These are phyloP conservation scores for Penicillium sp. DNA, from an alignment of 2,329 filamentous ascomycete species.

Conservation along the genomic window DNA sequence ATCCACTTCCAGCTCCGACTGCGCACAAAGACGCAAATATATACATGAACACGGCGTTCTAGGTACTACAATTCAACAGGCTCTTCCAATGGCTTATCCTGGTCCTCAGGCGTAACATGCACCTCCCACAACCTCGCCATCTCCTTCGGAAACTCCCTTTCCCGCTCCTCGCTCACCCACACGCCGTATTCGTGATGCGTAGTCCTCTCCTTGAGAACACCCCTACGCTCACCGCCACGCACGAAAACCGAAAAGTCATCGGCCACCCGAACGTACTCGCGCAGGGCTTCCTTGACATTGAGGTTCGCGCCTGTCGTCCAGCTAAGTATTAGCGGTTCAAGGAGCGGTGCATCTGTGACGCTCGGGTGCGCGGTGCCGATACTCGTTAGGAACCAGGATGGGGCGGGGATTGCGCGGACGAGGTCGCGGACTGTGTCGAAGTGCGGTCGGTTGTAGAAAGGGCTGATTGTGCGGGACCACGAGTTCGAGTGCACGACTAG, in stretches of 20 bases:
- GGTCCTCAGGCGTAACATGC: conserved; percentile 9
- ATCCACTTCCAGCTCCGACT: too few species aligned
- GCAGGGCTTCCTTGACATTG: conserved; percentile 2
- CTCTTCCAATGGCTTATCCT: not conserved
- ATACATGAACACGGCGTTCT: too few species aligned
- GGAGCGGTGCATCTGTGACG: conserved; percentile 8
- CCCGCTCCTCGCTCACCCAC: conserved; percentile 8
- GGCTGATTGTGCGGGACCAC: conserved; percentile 11
- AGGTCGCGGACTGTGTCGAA: conserved; percentile 13
- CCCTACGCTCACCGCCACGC: not conserved
- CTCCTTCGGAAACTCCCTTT: conserved; percentile 9
- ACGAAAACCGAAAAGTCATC: conserved; percentile 7
- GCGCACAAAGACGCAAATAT: too few species aligned
- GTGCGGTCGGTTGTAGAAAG: conserved; percentile 12
- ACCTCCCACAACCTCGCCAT: conserved; percentile 8
- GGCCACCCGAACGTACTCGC: conserved; percentile 5
- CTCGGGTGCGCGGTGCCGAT: conserved; percentile 13
- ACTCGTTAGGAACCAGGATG: conserved; percentile 12
- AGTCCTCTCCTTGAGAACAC: conserved; percentile 5
- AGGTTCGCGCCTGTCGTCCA: conserved; percentile 6
- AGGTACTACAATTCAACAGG: not conserved
- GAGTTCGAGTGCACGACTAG: conserved; percentile 16
- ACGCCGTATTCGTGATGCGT: conserved; percentile 2
- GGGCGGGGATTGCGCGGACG: conserved; percentile 8
- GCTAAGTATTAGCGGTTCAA: conserved; percentile 5